Conservation (phyloP, 192 early-diverging fungal species). For the Chytriomyces sp. region DNA sequence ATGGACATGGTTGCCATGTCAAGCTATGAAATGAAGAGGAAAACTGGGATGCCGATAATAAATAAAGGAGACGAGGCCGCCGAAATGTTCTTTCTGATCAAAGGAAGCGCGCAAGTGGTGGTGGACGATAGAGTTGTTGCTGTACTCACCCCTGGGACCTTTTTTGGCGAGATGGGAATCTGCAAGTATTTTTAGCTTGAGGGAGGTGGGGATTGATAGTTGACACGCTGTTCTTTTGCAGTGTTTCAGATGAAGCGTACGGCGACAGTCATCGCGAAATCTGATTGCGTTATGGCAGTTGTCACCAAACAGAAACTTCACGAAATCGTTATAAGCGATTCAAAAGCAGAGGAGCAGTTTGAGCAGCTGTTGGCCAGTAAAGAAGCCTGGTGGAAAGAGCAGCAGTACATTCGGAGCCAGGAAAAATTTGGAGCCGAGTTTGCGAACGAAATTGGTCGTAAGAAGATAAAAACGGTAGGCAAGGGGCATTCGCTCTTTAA, state of each 20-base stretch:
- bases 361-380: constrained; percentile 14
- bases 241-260: constrained; percentile 38
- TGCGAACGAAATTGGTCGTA: constrained; percentile 41
- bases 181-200: constrained; percentile 26
- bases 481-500: background rate
- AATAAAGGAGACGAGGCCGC: constrained; percentile 43
- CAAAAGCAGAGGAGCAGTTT: constrained; percentile 23
- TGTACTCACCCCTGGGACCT: constrained; percentile 26
- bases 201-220: no score
- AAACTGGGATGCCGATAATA: constrained; percentile 38
- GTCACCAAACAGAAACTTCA: constrained; percentile 46
- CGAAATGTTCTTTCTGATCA: constrained; percentile 45
- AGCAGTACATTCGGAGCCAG: constrained; percentile 12
- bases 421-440: constrained; percentile 53
- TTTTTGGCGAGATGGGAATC: constrained; percentile 49
- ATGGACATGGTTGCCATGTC: background rate
- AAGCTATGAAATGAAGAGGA: constrained; percentile 37
- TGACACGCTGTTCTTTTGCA: constrained; percentile 15
- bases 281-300: constrained; percentile 42
- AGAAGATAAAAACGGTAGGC: constrained; percentile 42
- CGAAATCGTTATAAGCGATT: constrained; percentile 15
- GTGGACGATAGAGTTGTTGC: constrained; percentile 1
- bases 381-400: constrained; percentile 33
- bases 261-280: constrained; percentile 38
- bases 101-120: constrained; percentile 39